Conservation (phyloP, 2,329 filamentous ascomycete species). For the Purpureocillium lavendulum region DNA sequence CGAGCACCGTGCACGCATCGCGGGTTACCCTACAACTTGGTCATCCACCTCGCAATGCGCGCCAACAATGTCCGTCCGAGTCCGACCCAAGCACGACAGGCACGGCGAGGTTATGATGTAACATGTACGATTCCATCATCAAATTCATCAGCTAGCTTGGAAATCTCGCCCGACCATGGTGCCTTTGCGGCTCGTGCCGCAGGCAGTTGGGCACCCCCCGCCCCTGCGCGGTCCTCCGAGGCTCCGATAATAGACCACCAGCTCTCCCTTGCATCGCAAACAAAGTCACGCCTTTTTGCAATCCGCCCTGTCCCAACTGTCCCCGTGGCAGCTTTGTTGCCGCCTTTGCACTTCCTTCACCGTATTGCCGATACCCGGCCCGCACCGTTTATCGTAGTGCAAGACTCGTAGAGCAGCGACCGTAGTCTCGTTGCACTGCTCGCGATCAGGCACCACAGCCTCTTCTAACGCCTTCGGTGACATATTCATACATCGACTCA, state of each 20-base stretch:
- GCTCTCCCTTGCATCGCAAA: background rate
- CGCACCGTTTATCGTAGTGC: too few species aligned
- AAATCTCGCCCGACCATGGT: background rate
- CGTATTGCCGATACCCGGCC: background rate
- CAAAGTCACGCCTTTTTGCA: conserved; percentile 3
- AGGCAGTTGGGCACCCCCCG: too few species aligned
- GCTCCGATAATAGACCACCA: too few species aligned
- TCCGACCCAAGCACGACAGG: too few species aligned
- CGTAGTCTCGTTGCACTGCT: background rate
- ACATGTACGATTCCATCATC: conserved; percentile 5
- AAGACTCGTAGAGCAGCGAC: background rate
- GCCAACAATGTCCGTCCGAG: background rate
- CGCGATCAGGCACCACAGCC: too few species aligned
- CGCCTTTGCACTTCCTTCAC: background rate
- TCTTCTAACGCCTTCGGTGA: conserved; percentile 8
- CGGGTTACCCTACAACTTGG: background rate
- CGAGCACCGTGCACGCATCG: background rate
- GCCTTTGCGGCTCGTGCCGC: too few species aligned
- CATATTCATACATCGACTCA: conserved; percentile 18
- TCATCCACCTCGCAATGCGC: too few species aligned
- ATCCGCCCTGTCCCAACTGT: background rate
- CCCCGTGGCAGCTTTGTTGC: background rate
- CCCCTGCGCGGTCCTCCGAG: too few species aligned
- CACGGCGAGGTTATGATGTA: too few species aligned
- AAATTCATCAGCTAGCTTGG: conserved; percentile 6